Evolutionary conservation across 305 asterid species (phyloP), one percentile per base, ranked within the genome.

Genomic region (Plantago coronopus): DNA sequence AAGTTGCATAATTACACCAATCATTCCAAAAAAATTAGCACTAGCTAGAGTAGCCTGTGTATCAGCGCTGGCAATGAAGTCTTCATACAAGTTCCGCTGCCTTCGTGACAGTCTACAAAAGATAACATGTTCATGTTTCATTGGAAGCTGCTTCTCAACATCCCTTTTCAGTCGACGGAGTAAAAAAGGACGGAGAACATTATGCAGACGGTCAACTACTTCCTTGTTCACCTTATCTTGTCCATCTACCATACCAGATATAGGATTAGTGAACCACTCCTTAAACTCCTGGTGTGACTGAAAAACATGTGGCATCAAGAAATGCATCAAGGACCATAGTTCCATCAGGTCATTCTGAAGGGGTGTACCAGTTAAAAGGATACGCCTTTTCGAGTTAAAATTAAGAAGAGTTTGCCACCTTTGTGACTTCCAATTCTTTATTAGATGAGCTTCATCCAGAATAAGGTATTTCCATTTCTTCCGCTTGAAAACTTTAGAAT

Each of bases 291-390:
- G 97, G 79, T 94, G 99, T 72, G 99, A 94, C 69, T 90, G 99
- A 75, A 94, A 94, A 79, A 94, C 61, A 69, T 94, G 99, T 5
- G 99, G 99, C 99, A 90, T 94, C 88, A 94, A 75, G 81, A 94
- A 94, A 90, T 94, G 99, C 99, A 94, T 94, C 54, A 94, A 81
- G 66, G 99, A 94, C 99, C 99, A 94, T 59, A 94, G 89, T 76
- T 94, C 99, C 99, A 94, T 94, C 44, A 94, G 93, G 81, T 94
- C 99, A 74, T 94, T 94, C 77, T 94, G 99, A 59, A 94, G 81
- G 31, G 99, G 99, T 16, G 99, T 94, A 58, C 99, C 99, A 66
- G 97, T 94, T 48, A 94, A 78, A 70, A 94, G 95, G 74, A 94
- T 94, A 54, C 99, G 99, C 74, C 99, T 78, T 79, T 94, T 94